Conservation (phyloP, 1,139 yeast species). For the Meyerozyma guilliermondii region DNA sequence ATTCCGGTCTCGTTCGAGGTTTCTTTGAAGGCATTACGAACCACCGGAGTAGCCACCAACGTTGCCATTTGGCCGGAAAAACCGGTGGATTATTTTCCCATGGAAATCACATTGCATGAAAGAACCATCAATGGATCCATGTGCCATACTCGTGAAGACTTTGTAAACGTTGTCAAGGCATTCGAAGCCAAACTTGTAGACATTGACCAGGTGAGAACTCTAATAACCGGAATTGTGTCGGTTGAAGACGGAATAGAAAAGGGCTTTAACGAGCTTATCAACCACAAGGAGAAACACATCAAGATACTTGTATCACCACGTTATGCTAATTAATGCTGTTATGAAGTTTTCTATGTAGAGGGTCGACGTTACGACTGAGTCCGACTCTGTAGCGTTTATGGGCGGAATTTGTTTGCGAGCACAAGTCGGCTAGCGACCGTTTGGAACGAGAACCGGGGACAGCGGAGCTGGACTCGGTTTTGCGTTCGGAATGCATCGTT, state of each 20-base stretch:
- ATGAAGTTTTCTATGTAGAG: neutral
- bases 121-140: constrained; percentile 43
- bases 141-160: constrained; percentile 43
- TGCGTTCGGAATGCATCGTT: too few species aligned
- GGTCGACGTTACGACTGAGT: constrained; percentile 1
- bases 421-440: neutral
- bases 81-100: constrained; percentile 37
- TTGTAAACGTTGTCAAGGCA: constrained; percentile 43
- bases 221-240: constrained; percentile 40
- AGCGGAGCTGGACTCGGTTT: neutral
- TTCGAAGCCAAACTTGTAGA: constrained; percentile 36
- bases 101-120: constrained; percentile 41
- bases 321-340: neutral
- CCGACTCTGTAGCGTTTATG: neutral
- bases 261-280: constrained; percentile 38
- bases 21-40: constrained; percentile 45
- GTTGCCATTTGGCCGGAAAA: constrained; percentile 51
- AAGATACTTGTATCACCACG: constrained; percentile 40
- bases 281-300: constrained; percentile 41
- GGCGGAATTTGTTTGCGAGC: neutral
- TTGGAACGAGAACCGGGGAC: neutral
- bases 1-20: constrained; percentile 49
- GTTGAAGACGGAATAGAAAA: constrained; percentile 38
- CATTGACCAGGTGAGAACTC: constrained; percentile 26
- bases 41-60: constrained; percentile 61